Percentiles rank a stretch among this genome's conserved stretches.
phyloP scores from a whole-genome alignment of 2,329 filamentous ascomycete species.

The Trichoderma semiorbis region DNA sequence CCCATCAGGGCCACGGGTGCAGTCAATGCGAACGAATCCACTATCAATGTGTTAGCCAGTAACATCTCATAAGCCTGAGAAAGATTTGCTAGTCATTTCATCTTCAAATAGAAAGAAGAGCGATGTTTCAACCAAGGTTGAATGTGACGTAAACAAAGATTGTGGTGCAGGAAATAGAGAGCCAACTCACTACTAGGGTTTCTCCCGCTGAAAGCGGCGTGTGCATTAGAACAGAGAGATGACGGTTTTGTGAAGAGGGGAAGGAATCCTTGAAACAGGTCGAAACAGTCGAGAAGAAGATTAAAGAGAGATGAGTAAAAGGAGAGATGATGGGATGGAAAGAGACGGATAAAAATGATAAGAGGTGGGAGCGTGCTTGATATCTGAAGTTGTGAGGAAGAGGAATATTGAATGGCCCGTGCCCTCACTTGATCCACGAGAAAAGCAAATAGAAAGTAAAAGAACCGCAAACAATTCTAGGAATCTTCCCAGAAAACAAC shows the following conservation, averaged over 20 bases:
- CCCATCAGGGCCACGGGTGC: slow-evolving; percentile 27
- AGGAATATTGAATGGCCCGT: not conserved
- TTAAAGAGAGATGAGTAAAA: not conserved
- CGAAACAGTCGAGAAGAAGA: not conserved
- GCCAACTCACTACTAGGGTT: slow-evolving; percentile 3
- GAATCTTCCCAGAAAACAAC: not conserved
- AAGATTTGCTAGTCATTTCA: not conserved
- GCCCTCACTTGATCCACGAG: not conserved
- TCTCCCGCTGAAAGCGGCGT: not conserved
- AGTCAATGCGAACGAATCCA: slow-evolving; percentile 1
- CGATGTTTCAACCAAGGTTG: accelerated
- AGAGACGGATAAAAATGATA: too few relatives aligned
- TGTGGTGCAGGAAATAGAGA: not conserved
- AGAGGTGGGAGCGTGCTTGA: not conserved
- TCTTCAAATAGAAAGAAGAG: not conserved
- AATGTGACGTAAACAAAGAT: not conserved
- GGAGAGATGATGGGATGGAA: too few relatives aligned
- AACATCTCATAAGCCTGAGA: not conserved
- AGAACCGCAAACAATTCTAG: not conserved
- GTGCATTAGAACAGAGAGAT: not conserved
- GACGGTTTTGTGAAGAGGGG: not conserved
- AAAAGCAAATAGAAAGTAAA: not conserved
- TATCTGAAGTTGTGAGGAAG: not conserved
- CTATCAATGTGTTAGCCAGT: not conserved
- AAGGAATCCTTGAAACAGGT: not conserved